Evolutionary conservation across 2,329 filamentous ascomycete species (phyloP), one percentile per base, ranked within the genome.

Genomic region (Sporothrix pallida): DNA sequence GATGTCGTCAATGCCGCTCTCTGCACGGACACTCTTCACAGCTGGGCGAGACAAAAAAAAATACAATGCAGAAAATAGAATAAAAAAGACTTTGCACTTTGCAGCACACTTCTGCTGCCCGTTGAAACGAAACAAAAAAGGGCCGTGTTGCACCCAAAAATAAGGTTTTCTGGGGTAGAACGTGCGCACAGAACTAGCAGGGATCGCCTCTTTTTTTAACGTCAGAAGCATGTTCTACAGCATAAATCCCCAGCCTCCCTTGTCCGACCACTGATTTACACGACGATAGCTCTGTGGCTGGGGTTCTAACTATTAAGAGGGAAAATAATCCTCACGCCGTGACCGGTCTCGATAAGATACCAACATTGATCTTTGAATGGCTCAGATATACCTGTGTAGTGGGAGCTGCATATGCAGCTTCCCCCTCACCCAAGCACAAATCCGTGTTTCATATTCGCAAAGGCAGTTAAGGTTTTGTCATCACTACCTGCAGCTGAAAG

Each of bases 141-240:
- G 52, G 52, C 69, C 50, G 68, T 70, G 52, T 50, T 56, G 12
- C 48, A 20, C 4, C n/a, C 26, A 44, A 37, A 46, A 70, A 70
- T 70, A 70, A 70, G 37, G 68, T 58, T 70, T 13, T 46, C 50
- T 70, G 68, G 65, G 65, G 68, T 70, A 70, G 26, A 10, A 31
- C 8, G 15, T 12, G 65, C 31, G 60, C 60, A 63, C 60, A n/a
- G 37, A 63, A n/a, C 60, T 44, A 3, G 31, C 31, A 44, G 31
- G 58, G 58, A 15, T 62, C 50, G 3, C 4, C n/a, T 56, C 3
- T 26, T 20, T 26, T 56, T 56, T 13, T 20, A 54, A 37, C 56
- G 13, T 3, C 58, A 52, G 13, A 15, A 26, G 12, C 8, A 17
- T 37, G 31, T 62, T 44, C 2, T 3, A 42, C 31, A 10, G 31